A percentile compares a stretch with the other conserved stretches of the same genome.
Evolutionary conservation across 345 rosid species (phyloP).

Genomic region (Boechera divaricarpa): DNA sequence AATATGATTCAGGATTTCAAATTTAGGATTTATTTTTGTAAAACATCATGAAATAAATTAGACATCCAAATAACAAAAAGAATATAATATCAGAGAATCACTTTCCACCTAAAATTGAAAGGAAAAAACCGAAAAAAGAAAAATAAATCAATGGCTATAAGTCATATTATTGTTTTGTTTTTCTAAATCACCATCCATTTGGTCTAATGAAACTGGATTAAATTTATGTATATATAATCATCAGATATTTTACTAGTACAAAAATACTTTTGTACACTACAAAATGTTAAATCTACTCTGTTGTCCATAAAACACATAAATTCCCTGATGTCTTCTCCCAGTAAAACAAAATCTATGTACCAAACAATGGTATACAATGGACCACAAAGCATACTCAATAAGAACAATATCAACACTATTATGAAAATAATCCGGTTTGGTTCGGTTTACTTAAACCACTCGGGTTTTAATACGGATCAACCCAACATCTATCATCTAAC

Average conservation of each 20-base stretch:
- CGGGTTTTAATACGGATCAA: slow-evolving; percentile 62
- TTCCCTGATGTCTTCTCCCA: background rate
- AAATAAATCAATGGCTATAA: too few relatives aligned
- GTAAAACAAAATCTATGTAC: slow-evolving; percentile 34
- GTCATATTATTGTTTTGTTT: too few relatives aligned
- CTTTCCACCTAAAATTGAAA: too few relatives aligned
- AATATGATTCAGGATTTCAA: too few relatives aligned
- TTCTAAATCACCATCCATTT: too few relatives aligned
- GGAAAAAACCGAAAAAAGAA: too few relatives aligned
- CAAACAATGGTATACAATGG: slow-evolving; percentile 25
- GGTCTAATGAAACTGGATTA: too few relatives aligned
- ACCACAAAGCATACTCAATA: slow-evolving; percentile 20
- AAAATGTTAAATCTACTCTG: background rate
- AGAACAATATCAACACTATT: slow-evolving; percentile 14
- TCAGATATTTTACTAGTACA: background rate
- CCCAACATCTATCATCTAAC: slow-evolving; percentile 76
- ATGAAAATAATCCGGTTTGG: slow-evolving; percentile 17
- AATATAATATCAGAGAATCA: too few relatives aligned
- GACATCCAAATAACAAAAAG: too few relatives aligned
- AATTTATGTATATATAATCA: background rate
- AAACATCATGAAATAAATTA: too few relatives aligned
- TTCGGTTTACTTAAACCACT: slow-evolving; percentile 25
- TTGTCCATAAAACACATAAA: slow-evolving; percentile 16
- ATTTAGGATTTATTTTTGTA: too few relatives aligned
- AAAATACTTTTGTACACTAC: background rate